These are phyloP conservation scores for Capsella bursapastoris DNA, from an alignment of 345 rosid genomes.

Conservation along the genomic window DNA sequence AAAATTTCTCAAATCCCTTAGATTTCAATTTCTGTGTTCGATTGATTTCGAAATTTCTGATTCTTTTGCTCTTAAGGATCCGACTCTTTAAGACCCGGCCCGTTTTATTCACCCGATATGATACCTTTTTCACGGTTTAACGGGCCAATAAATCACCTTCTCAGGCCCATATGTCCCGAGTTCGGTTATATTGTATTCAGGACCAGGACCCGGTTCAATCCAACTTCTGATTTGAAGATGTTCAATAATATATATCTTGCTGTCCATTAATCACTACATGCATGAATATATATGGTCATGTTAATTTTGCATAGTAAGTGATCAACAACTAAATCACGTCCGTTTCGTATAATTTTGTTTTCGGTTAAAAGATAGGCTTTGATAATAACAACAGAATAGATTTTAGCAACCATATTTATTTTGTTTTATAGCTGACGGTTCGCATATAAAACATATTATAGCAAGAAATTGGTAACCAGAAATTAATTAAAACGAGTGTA, in stretches of 20 bases:
- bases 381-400: too few relatives aligned
- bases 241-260: neutral
- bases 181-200: neutral
- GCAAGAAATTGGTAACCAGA: too few relatives aligned
- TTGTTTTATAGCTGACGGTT: too few relatives aligned
- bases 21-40: constrained; percentile 3
- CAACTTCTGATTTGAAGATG: neutral
- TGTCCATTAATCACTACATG: neutral
- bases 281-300: neutral
- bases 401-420: too few relatives aligned
- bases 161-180: constrained; percentile 4
- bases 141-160: neutral
- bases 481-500: too few relatives aligned
- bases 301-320: neutral
- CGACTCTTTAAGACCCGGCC: constrained; percentile 28
- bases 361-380: neutral
- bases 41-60: constrained; percentile 16
- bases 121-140: neutral
- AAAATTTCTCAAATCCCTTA: neutral
- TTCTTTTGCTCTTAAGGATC: constrained; percentile 28
- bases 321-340: neutral
- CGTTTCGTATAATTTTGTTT: neutral
- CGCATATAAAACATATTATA: too few relatives aligned
- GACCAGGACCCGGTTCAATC: neutral
- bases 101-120: constrained; percentile 13